Evolutionary conservation across 495 filamentous ascomycete genomes (phyloP), one percentile per base, ranked within the genome.

Genomic region (Talaromyces proteolyticus): DNA sequence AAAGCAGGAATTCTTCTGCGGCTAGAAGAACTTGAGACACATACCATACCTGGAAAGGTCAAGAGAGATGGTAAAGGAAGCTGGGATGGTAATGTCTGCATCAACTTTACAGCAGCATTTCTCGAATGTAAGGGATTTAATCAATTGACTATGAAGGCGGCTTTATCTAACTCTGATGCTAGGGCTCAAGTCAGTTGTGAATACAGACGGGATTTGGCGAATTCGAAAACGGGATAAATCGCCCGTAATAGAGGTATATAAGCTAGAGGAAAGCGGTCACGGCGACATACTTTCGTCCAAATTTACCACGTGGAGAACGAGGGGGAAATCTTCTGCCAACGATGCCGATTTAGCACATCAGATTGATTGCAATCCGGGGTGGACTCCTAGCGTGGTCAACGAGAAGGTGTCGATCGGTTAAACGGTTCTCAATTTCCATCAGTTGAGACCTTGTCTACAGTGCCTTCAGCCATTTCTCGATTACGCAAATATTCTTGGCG

Each of bases 71-170:
- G 85, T 0, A 76, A 73, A 24, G 72, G 72, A 0, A 77, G 73
- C 11, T 98, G 93, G 93, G 86, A 96, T 65, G 91, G 86, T 1
- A 90, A 95, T 57, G 71, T 84, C 19, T 96, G 92, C 57, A 92
- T 96, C 65, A 93, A 93, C 52, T 95, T 96, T 67, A 77, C 89
- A 4, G 80, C 74, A 4, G 70, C 62, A 1, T 89, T 96, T 55
- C 64, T 98, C 17, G 81, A 85, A 11, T 93, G 87, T 89, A 59
- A 59, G 76, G 42, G 4, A 11, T 34, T 14, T 18, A 2, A 22
- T 51, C 39, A 17, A 48, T 14, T 41, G 10, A 10, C 19, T 5
- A 20, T 25, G 24, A 48, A 14, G 12, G 49, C 39, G 10, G 18
- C 7, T 39, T 40, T 6, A 46, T 36, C 4, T 19, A 1, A 20